Evolutionary conservation across 2,329 filamentous ascomycete species (phyloP).

Genomic region (Hypoxylon sp.): DNA sequence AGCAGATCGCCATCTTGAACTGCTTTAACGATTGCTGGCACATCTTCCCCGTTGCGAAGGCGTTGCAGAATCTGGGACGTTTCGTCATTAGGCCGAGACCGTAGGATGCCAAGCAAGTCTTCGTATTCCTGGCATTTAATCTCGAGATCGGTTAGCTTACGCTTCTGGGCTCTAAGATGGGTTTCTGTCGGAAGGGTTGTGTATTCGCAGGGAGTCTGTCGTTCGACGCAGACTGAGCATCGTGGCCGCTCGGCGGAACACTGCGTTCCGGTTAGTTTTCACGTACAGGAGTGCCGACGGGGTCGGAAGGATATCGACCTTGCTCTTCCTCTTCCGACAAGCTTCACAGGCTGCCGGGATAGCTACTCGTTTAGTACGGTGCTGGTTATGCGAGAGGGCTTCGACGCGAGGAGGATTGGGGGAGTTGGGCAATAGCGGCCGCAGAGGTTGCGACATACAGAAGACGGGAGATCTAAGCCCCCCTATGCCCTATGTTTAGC

Average conservation of each 20-base stretch:
- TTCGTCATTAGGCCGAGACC: slow-evolving; percentile 40
- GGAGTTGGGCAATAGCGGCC: slow-evolving; percentile 37
- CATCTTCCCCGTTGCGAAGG: slow-evolving; percentile 41
- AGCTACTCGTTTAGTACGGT: slow-evolving; percentile 33
- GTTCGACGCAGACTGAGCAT: slow-evolving; percentile 44
- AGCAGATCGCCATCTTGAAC: slow-evolving; percentile 43
- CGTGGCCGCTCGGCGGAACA: slow-evolving; percentile 45
- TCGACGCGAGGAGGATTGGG: slow-evolving; percentile 34
- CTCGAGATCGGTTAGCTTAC: slow-evolving; percentile 42
- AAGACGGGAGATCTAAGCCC: slow-evolving; percentile 7
- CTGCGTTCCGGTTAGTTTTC: slow-evolving; percentile 27
- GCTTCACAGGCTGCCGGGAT: slow-evolving; percentile 40
- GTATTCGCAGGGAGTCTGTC: slow-evolving; percentile 44
- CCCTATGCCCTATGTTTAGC: slow-evolving; percentile 15
- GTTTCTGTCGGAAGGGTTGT: slow-evolving; percentile 45
- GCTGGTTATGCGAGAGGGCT: slow-evolving; percentile 16
- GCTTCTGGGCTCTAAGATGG: slow-evolving; percentile 43
- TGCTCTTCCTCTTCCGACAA: slow-evolving; percentile 41
- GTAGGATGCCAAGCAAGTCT: slow-evolving; percentile 38
- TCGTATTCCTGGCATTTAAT: slow-evolving; percentile 43
- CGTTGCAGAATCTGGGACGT: slow-evolving; percentile 35
- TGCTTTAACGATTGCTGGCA: slow-evolving; percentile 35
- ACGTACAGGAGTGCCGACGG: not conserved
- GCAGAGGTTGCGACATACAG: slow-evolving; percentile 40
- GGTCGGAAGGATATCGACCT: slow-evolving; percentile 17